These are phyloP conservation scores for Boletus insuetus DNA, from an alignment of 768 basidiomycete genomes.

Conservation along the genomic window DNA sequence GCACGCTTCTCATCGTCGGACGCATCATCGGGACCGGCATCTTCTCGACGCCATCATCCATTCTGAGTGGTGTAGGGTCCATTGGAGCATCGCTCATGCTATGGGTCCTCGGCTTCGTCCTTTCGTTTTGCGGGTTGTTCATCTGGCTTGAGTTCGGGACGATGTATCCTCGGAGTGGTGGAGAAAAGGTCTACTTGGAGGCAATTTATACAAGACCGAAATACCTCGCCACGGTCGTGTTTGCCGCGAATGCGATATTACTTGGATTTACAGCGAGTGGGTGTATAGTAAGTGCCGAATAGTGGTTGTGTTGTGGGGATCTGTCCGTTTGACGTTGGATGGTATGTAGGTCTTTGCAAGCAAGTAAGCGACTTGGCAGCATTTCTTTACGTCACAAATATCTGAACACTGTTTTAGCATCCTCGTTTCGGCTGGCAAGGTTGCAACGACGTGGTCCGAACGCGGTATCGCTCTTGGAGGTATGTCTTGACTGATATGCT, in stretches of 20 bases:
- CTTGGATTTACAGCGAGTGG: slow-evolving; percentile 42
- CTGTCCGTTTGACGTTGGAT: background rate
- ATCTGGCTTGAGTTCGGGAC: slow-evolving; percentile 64
- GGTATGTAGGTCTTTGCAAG: slow-evolving; percentile 32
- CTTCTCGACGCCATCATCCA: slow-evolving; percentile 60
- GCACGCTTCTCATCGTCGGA: slow-evolving; percentile 56
- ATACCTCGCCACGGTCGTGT: slow-evolving; percentile 48
- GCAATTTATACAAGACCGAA: slow-evolving; percentile 48
- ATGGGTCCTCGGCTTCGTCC: slow-evolving; percentile 59
- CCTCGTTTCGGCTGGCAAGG: slow-evolving; percentile 42
- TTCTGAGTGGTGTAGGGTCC: slow-evolving; percentile 54
- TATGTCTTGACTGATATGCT: slow-evolving; percentile 13
- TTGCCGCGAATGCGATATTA: slow-evolving; percentile 47
- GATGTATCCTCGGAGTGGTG: slow-evolving; percentile 61
- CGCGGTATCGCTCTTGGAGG: slow-evolving; percentile 61
- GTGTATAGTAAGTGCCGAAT: slow-evolving; percentile 42
- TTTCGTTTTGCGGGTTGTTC: slow-evolving; percentile 58
- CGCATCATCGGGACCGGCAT: slow-evolving; percentile 65
- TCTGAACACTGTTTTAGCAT: slow-evolving; percentile 35
- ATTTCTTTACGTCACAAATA: fast-evolving
- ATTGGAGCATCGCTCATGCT: slow-evolving; percentile 61
- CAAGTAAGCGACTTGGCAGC: slow-evolving; percentile 24
- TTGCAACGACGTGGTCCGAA: slow-evolving; percentile 45
- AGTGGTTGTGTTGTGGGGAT: background rate
- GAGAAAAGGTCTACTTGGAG: slow-evolving; percentile 64